These are phyloP conservation scores for Fusarium albosuccineum DNA, from an alignment of 2,329 filamentous ascomycete species.

Conservation along the genomic window DNA sequence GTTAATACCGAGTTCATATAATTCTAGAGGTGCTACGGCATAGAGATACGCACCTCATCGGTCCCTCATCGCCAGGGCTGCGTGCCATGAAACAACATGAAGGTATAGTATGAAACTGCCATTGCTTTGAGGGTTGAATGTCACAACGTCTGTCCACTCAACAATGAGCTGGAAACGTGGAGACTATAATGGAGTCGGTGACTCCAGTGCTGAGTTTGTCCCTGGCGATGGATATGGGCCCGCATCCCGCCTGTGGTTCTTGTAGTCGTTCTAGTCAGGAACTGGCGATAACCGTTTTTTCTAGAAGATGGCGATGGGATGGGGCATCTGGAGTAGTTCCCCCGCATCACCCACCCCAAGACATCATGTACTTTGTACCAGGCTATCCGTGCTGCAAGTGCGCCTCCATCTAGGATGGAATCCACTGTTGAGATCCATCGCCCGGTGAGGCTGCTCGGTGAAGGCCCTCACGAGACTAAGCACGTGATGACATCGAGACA, in stretches of 20 bases:
- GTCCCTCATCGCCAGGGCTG: background rate
- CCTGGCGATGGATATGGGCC: slow-evolving; percentile 39
- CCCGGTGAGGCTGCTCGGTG: slow-evolving; percentile 33
- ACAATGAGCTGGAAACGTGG: slow-evolving; percentile 27
- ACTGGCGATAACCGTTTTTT: slow-evolving; percentile 40
- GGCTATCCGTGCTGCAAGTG: slow-evolving; percentile 48
- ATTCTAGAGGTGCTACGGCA: no score
- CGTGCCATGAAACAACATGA: slow-evolving; percentile 11
- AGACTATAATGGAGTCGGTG: slow-evolving; percentile 29
- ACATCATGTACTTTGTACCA: slow-evolving; percentile 46
- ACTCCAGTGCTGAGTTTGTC: slow-evolving; percentile 29
- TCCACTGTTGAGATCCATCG: slow-evolving; percentile 41
- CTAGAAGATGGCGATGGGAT: slow-evolving; percentile 44
- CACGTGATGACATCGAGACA: slow-evolving; percentile 17
- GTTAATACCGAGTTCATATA: no score
- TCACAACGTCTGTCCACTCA: slow-evolving; percentile 12
- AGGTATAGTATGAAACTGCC: slow-evolving; percentile 12
- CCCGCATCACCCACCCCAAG: slow-evolving; percentile 45
- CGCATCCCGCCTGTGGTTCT: slow-evolving; percentile 38
- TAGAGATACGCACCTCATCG: no score
- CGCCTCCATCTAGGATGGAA: slow-evolving; percentile 39
- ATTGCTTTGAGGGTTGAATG: slow-evolving; percentile 1
- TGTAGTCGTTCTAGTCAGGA: slow-evolving; percentile 44
- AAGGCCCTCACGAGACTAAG: background rate
- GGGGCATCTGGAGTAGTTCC: slow-evolving; percentile 47